phyloP scores from a whole-genome alignment of 345 rosid genomes.

The Reutealis trisperma region DNA sequence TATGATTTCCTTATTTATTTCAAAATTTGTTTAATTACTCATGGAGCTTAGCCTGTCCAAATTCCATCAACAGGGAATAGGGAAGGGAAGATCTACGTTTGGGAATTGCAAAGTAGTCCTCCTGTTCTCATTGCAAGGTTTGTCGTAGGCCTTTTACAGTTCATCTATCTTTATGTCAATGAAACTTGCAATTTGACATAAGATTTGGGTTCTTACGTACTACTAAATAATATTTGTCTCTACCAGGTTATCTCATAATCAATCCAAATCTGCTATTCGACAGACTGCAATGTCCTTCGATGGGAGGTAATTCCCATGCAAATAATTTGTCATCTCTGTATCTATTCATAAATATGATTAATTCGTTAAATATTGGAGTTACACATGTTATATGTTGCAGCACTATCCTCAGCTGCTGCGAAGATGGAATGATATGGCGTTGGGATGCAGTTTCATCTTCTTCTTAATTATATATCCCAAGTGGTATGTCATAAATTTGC shows the following conservation, averaged over 20 bases:
- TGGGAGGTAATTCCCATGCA: slow-evolving; percentile 55
- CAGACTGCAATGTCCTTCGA: slow-evolving; percentile 95
- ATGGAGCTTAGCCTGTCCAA: not conserved
- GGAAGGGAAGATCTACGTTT: slow-evolving; percentile 90
- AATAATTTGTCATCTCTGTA: not conserved
- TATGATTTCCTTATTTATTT: not conserved
- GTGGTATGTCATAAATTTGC: not conserved
- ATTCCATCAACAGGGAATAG: slow-evolving; percentile 65
- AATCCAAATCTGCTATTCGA: slow-evolving; percentile 79
- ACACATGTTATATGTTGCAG: slow-evolving; percentile 42
- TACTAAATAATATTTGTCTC: not conserved
- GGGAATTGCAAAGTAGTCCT: slow-evolving; percentile 94
- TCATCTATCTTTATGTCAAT: not conserved
- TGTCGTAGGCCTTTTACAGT: not conserved
- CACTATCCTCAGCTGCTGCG: slow-evolving; percentile 89
- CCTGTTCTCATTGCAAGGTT: slow-evolving; percentile 90
- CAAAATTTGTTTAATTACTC: not conserved
- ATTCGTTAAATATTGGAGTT: slow-evolving; percentile 3
- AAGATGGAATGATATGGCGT: slow-evolving; percentile 95
- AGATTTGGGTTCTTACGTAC: not conserved
- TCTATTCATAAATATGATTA: not conserved
- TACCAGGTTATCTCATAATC: slow-evolving; percentile 67
- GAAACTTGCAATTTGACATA: not conserved
- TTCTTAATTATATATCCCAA: slow-evolving; percentile 16
- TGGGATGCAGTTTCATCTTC: slow-evolving; percentile 68